A percentile compares a stretch with the other conserved stretches of the same genome.
phyloP scores from a whole-genome alignment of 257 asterid genomes.

The Salvia splendens region DNA sequence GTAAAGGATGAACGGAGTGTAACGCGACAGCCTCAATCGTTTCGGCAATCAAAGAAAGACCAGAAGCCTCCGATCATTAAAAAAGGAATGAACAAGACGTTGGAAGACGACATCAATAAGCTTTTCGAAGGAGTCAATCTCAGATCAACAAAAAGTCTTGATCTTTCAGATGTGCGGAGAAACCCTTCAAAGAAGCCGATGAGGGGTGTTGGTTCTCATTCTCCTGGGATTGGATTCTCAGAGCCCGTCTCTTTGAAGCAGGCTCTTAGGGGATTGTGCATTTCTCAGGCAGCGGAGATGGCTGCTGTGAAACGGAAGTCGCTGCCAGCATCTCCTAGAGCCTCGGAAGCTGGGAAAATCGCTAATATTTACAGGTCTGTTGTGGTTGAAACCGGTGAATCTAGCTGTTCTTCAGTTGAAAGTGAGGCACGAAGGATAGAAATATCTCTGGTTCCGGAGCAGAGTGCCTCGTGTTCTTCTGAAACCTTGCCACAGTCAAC shows the following conservation, averaged over 20 bases:
- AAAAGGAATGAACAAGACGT: slow-evolving; percentile 34
- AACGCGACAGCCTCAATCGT: slow-evolving; percentile 26
- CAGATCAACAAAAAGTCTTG: slow-evolving; percentile 48
- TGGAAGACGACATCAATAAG: slow-evolving; percentile 52
- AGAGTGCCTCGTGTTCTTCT: slow-evolving; percentile 48
- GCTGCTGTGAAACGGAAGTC: slow-evolving; percentile 74
- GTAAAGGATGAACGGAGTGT: slow-evolving; percentile 42
- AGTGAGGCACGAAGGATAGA: slow-evolving; percentile 34
- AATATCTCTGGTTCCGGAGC: slow-evolving; percentile 43
- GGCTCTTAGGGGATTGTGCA: slow-evolving; percentile 86
- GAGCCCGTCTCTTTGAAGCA: slow-evolving; percentile 87
- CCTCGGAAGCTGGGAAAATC: slow-evolving; percentile 57
- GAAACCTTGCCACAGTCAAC: slow-evolving; percentile 35
- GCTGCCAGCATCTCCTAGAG: slow-evolving; percentile 73
- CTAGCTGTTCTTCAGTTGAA: slow-evolving; percentile 35
- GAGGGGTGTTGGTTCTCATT: slow-evolving; percentile 53
- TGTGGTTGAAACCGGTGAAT: slow-evolving; percentile 43
- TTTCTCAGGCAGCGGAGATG: slow-evolving; percentile 94
- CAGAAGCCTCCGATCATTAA: slow-evolving; percentile 42
- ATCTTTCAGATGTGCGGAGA: slow-evolving; percentile 47
- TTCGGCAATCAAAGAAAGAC: slow-evolving; percentile 29
- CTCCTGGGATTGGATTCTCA: slow-evolving; percentile 80
- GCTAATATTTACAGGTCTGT: slow-evolving; percentile 45
- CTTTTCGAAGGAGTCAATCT: slow-evolving; percentile 52
- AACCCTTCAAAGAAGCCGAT: slow-evolving; percentile 75